Base-by-base conservation (phyloP, 345 rosid genomes). In the Bruguiera parviflora region DNA sequence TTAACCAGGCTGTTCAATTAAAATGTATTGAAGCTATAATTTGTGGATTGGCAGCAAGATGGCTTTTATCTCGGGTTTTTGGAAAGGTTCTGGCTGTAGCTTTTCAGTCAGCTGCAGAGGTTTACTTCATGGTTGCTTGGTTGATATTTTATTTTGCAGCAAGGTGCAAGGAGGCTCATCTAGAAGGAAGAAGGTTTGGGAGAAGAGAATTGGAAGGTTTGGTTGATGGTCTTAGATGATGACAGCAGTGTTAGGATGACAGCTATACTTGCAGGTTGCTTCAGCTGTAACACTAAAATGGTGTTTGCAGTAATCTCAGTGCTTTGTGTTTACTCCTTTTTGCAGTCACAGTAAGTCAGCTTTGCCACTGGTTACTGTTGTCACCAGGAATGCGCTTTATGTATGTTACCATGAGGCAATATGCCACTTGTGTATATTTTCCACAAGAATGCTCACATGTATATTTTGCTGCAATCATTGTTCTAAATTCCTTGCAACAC, bases 121-220 rank as follows among this genome's bases (percentile, higher is more conserved):
- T 94, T 69, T 94, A 86, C 66, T 91, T 94, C 77, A 89, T 85
- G 97, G 84, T 87, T 59, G 97, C 87, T 29, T 93, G 98, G 98
- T 80, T 91, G 78, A 78, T 88, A 73, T 93, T 86, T 69, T 91
- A 89, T 86, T 83, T 93, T 49, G 87, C 87, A 28, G 88, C 84
- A 43, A 85, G 91, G 75, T 85, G 84, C 80, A 86, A 79, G 79
- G 92, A 91, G 68, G 96, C 95, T 39, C 73, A 75, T 59, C 43
- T 75, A 27, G 84, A 82, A 43, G 91, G 92, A 55, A 85, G 90
- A 73, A 84, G 90, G 72, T 91, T 91, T 64, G 98, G 91, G 73
- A 82, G 86, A 72, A 82, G 96, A 84, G 97, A 93, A 71, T 78
- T 93, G 81, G 96, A 89, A 78, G 88, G 81, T 51, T 80, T 89